Evolutionary conservation across 176 grass and related monocot genomes (phyloP), one percentile per base, ranked within the genome.

Genomic region (Eleusine coracana): DNA sequence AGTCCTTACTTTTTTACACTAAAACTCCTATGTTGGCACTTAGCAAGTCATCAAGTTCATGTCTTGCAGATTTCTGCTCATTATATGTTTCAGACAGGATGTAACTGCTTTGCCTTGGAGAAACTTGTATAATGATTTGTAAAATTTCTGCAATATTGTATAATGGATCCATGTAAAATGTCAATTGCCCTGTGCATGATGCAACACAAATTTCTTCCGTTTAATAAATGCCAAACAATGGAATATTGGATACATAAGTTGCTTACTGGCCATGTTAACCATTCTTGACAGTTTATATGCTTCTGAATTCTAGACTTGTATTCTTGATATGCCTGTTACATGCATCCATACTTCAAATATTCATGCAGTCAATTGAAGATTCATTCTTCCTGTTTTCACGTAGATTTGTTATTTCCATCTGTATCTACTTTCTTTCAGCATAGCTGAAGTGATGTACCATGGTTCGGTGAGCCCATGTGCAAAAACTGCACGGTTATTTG

Each of bases 351-450:
- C 34, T 52, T 42, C 17, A 62, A 72, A 64, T 42, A 50, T 51
- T 20, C 11, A 20, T 13, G 40, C 37, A 29, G 67, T 15, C 12
- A 65, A 44, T 15, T 66, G 46, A 73, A 73, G 50, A 38, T 20
- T 20, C 68, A 69, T 34, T 21, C 20, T 87, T 18, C 75, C 71
- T 50, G 3, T 23, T 82, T 76, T 49, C 10, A 63, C 0, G 1
- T 49, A 20, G 61, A 23, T 61, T 70, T 67, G 2, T 73, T 64
- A 11, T 65, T 59, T 75, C 44, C 21, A 4, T 49, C 64, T 17
- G 13, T 71, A 78, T 71, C 21, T 48, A 66, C 27, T 80, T 75
- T 70, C 5, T 49, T 72, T 25, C 28, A 67, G 16, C 7, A 66
- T 56, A 39, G 76, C 6, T 68, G 59, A 80, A 51, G 27, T 69